phyloP scores from a whole-genome alignment of 2,329 filamentous ascomycete species.

The Didymella pinodella region DNA sequence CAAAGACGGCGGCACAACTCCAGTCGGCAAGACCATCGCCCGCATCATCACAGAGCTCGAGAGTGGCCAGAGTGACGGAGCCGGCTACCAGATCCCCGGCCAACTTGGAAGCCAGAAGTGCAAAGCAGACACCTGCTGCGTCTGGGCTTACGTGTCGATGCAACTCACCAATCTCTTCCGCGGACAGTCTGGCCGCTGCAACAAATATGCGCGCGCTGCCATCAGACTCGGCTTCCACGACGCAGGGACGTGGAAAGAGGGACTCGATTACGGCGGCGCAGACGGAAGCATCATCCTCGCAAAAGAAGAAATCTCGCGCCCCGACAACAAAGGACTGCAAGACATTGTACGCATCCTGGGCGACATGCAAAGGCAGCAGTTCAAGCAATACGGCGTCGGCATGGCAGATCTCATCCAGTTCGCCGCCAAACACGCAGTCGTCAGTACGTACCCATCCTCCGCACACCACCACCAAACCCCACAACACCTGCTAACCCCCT shows the following conservation, averaged over 20 bases:
- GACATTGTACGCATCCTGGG: slow-evolving; percentile 24
- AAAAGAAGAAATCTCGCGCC: slow-evolving; percentile 26
- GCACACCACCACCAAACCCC: no score
- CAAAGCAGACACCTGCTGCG: slow-evolving; percentile 39
- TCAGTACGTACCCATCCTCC: slow-evolving; percentile 22
- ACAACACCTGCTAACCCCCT: no score
- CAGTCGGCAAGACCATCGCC: slow-evolving; percentile 29
- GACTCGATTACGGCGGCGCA: slow-evolving; percentile 35
- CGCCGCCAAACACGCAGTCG: slow-evolving; percentile 40
- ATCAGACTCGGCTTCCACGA: slow-evolving; percentile 42
- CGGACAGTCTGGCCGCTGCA: slow-evolving; percentile 35
- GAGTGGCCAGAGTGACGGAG: slow-evolving; percentile 18
- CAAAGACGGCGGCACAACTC: slow-evolving; percentile 24
- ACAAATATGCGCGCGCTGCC: slow-evolving; percentile 33
- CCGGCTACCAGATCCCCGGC: slow-evolving; percentile 22
- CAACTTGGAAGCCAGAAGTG: slow-evolving; percentile 24
- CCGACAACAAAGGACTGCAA: slow-evolving; percentile 36
- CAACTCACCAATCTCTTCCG: slow-evolving; percentile 28
- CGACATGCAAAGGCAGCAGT: slow-evolving; percentile 14
- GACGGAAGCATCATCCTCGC: slow-evolving; percentile 39
- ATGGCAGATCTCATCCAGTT: slow-evolving; percentile 49
- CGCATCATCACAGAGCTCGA: slow-evolving; percentile 31
- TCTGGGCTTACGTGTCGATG: slow-evolving; percentile 32
- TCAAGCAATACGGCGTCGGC: slow-evolving; percentile 35
- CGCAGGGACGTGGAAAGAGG: slow-evolving; percentile 36